A percentile compares a stretch with the other conserved stretches of the same genome.
Evolutionary conservation across 140 eudicot genomes (phyloP).

Genomic region (Senecio squalidus): DNA sequence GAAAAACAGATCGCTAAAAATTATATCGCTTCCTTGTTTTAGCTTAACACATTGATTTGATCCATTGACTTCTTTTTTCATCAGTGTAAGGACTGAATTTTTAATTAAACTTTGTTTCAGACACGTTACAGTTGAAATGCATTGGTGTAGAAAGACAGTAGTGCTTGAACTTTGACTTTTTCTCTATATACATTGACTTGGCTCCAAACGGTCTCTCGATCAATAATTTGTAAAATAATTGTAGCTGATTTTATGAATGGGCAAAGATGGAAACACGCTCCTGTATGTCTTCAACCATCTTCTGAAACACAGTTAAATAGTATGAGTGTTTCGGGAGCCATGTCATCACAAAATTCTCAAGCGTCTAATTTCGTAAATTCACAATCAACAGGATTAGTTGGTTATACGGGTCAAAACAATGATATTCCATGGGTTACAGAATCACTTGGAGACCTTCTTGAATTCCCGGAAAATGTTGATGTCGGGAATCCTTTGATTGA

Average conservation of each 20-base stretch:
- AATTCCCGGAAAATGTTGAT: constrained; percentile 31
- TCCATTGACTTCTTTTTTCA: not conserved
- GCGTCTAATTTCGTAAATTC: constrained; percentile 22
- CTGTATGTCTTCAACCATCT: constrained; percentile 40
- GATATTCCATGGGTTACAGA: constrained; percentile 51
- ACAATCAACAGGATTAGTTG: constrained; percentile 20
- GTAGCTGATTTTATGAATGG: constrained; percentile 32
- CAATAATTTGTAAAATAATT: not conserved
- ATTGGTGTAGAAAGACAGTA: not conserved
- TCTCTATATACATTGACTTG: constrained; percentile 17
- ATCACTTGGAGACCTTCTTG: constrained; percentile 44
- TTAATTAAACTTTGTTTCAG: constrained; percentile 19
- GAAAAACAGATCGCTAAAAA: too few species aligned
- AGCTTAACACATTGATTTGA: too few species aligned
- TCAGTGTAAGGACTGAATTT: not conserved
- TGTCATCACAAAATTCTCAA: constrained; percentile 38
- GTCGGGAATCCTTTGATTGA: constrained; percentile 37
- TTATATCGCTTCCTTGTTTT: too few species aligned
- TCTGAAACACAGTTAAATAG: constrained; percentile 32
- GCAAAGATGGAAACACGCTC: constrained; percentile 29
- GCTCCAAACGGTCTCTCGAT: constrained; percentile 15
- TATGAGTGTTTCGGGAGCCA: constrained; percentile 39
- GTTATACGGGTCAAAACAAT: constrained; percentile 34
- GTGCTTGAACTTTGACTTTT: constrained; percentile 10
- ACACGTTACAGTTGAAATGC: not conserved